Conservation (phyloP, 2,329 filamentous ascomycete genomes). For the Colletotrichum coccodes region DNA sequence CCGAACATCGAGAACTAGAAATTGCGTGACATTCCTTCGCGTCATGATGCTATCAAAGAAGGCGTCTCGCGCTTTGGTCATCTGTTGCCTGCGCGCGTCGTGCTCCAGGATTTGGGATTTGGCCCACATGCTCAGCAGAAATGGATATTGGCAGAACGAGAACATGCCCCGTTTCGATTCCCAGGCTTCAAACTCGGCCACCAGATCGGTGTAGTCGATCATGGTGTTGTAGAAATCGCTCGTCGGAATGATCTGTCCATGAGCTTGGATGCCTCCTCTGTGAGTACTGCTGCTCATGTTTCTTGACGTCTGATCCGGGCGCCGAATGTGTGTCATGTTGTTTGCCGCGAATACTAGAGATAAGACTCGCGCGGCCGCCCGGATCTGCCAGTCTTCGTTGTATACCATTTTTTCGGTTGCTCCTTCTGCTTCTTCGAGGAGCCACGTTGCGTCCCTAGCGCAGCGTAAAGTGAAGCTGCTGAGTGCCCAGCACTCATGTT, state of each 20-base stretch:
- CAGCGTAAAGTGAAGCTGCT: constrained; percentile 79
- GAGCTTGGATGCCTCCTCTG: constrained; percentile 53
- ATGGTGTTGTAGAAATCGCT: constrained; percentile 90
- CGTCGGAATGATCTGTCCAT: constrained; percentile 78
- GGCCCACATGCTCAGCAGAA: constrained; percentile 89
- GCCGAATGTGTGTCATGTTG: constrained; percentile 58
- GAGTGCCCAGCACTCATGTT: constrained; percentile 74
- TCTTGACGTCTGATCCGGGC: constrained; percentile 38
- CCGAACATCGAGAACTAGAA: constrained; percentile 80
- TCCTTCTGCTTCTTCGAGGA: constrained; percentile 65
- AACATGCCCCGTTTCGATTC: constrained; percentile 80
- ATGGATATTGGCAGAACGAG: constrained; percentile 91
- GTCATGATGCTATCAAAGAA: constrained; percentile 91
- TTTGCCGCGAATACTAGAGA: constrained; percentile 86
- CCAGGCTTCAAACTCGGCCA: constrained; percentile 90
- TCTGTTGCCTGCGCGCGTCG: constrained; percentile 90
- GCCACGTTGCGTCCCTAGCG: constrained; percentile 67
- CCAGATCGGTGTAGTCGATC: constrained; percentile 86
- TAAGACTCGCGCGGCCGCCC: constrained; percentile 82
- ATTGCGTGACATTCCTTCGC: constrained; percentile 78
- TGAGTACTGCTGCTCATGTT: constrained; percentile 39
- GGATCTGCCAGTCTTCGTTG: constrained; percentile 89
- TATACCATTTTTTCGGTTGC: constrained; percentile 70
- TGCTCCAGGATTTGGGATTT: constrained; percentile 93
- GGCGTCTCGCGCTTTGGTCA: constrained; percentile 85